phyloP scores from a whole-genome alignment of 306 rosid genomes.

The Lathyrus aphaca region DNA sequence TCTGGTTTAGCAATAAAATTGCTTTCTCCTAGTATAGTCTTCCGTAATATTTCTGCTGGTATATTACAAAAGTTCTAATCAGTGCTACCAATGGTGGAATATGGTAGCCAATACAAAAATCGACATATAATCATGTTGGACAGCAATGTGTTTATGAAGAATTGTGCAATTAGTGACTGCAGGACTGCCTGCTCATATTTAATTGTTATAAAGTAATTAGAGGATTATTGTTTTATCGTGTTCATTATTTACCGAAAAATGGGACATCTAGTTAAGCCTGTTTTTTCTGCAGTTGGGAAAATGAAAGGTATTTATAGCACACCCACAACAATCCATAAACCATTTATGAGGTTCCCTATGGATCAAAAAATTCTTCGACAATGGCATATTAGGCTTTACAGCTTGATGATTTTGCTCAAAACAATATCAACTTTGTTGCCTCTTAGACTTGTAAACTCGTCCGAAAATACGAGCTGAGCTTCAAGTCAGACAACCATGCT shows the following conservation, averaged over 20 bases:
- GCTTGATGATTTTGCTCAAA: slow-evolving; percentile 1
- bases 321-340: not conserved
- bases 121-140: not conserved
- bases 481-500: no score
- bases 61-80: not conserved
- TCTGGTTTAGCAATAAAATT: not conserved
- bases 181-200: slow-evolving; percentile 7
- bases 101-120: not conserved
- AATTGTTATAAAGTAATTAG: not conserved
- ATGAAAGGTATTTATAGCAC: slow-evolving; percentile 4
- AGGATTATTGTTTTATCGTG: not conserved
- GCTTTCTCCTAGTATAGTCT: not conserved
- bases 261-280: not conserved
- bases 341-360: slow-evolving; percentile 4
- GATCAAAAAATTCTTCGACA: not conserved
- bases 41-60: not conserved
- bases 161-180: slow-evolving; percentile 1
- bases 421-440: not conserved
- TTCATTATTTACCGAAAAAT: not conserved
- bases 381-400: not conserved
- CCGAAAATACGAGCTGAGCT: no score
- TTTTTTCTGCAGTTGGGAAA: not conserved
- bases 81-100: not conserved
- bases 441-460: no score
- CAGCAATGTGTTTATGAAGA: not conserved